Percentiles rank a stretch among this genome's conserved stretches.
phyloP scores from a whole-genome alignment of 768 basidiomycete genomes.

The Leccinum fibrillosum region DNA sequence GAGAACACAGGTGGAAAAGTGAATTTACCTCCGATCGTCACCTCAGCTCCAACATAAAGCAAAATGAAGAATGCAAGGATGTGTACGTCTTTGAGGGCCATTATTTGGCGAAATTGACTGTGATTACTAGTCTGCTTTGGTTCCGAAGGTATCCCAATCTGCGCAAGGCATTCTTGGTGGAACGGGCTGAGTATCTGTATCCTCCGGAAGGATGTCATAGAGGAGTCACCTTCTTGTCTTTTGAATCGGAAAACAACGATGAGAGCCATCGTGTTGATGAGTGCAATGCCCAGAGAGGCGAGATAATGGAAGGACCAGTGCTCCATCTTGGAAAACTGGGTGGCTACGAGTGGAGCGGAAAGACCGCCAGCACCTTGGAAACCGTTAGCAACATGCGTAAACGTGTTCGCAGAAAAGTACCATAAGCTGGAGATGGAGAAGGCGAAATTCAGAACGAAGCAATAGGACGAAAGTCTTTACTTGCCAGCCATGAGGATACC shows the following conservation, averaged over 20 bases:
- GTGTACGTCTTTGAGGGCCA: conserved; percentile 41
- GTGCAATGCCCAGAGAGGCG: conserved; percentile 60
- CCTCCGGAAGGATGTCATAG: background rate
- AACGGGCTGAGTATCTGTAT: background rate
- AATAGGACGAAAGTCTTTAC: background rate
- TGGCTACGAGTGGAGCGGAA: conserved; percentile 49
- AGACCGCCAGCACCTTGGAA: conserved; percentile 45
- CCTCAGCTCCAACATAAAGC: conserved; percentile 51
- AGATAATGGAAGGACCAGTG: conserved; percentile 42
- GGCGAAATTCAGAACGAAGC: background rate
- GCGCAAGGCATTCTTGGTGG: conserved; percentile 34
- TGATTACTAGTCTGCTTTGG: conserved; percentile 26
- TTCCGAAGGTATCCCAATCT: conserved; percentile 31
- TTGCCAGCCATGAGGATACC: conserved; percentile 55
- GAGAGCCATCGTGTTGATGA: conserved; percentile 51
- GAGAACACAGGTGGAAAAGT: background rate
- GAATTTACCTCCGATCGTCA: conserved; percentile 43
- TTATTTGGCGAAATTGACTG: conserved; percentile 46
- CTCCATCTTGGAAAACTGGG: conserved; percentile 42
- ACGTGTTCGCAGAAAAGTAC: background rate
- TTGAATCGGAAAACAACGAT: conserved; percentile 59
- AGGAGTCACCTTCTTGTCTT: conserved; percentile 56
- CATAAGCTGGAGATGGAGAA: conserved; percentile 8
- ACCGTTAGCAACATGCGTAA: background rate
- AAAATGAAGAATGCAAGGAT: conserved; percentile 43